Percentiles rank a stretch among this genome's conserved stretches.
Conservation (phyloP, 2,329 filamentous ascomycete genomes). For the Claviceps capensis region DNA sequence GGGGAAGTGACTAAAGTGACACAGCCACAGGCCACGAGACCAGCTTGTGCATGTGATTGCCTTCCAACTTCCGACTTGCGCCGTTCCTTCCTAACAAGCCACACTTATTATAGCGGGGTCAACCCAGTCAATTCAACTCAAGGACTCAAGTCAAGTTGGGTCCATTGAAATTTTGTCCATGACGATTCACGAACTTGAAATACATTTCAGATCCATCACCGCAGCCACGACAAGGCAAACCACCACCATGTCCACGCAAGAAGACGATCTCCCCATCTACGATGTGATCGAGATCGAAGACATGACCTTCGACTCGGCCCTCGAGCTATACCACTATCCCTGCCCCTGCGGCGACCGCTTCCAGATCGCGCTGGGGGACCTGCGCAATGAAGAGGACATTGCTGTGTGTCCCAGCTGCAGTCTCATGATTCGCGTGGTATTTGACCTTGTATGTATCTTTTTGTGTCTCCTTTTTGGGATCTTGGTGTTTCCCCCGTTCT, state of each 20-base stretch:
- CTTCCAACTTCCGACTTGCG: background rate
- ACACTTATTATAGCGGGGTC: background rate
- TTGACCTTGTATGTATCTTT: constrained; percentile 54
- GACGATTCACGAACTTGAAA: too few relatives aligned
- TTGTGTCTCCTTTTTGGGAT: background rate
- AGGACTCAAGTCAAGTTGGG: background rate
- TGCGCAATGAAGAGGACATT: constrained; percentile 82
- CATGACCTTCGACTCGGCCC: constrained; percentile 74
- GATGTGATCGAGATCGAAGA: constrained; percentile 99
- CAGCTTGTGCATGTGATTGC: background rate
- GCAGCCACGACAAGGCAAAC: background rate
- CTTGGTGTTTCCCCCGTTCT: too few relatives aligned
- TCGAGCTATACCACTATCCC: constrained; percentile 89
- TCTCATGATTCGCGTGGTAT: constrained; percentile 91
- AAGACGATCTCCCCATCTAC: constrained; percentile 57
- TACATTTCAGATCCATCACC: too few relatives aligned
- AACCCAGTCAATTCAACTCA: background rate
- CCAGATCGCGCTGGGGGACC: constrained; percentile 72
- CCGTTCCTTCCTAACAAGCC: background rate
- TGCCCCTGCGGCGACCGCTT: constrained; percentile 97
- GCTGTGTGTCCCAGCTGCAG: constrained; percentile 97
- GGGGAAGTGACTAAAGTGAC: background rate
- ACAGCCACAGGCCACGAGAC: background rate
- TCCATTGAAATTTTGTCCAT: too few relatives aligned
- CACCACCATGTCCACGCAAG: constrained; percentile 36